These are phyloP conservation scores for Digitaria exilis DNA, from an alignment of 202 grass and related monocot species.

Conservation along the genomic window DNA sequence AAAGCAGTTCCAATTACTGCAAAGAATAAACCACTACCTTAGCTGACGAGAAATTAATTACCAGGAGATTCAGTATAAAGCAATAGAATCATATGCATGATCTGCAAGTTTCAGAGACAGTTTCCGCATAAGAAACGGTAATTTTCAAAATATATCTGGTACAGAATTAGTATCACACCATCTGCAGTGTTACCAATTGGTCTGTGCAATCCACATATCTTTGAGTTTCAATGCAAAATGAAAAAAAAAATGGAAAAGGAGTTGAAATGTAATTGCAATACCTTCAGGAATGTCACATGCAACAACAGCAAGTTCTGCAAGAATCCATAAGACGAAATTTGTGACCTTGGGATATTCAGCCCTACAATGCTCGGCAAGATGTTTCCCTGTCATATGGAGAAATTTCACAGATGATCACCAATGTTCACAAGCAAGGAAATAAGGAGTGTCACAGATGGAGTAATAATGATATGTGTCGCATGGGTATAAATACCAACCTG, in stretches of 20 bases:
- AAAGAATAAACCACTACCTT: conserved; percentile 10
- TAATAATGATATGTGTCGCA: conserved; percentile 20
- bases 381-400: conserved; percentile 63
- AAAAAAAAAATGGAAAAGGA: neutral
- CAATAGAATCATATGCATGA: neutral
- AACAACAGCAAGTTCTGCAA: conserved; percentile 96
- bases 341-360: conserved; percentile 87
- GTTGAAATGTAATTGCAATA: conserved; percentile 42
- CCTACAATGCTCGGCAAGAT: conserved; percentile 96
- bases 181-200: conserved; percentile 15
- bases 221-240: neutral
- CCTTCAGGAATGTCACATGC: conserved; percentile 99
- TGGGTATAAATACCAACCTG: conserved; percentile 58
- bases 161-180: conserved; percentile 17
- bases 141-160: conserved; percentile 14
- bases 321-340: conserved; percentile 93
- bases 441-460: too few species aligned
- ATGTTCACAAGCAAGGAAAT: neutral
- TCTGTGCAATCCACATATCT: neutral
- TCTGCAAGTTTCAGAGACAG: neutral
- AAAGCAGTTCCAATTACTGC: conserved; percentile 99
- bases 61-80: conserved; percentile 10
- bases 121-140: neutral
- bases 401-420: conserved; percentile 23
- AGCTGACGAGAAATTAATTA: conserved; percentile 24